Conservation (phyloP, 2,329 filamentous ascomycete species). For the Colletotrichum karsti region DNA sequence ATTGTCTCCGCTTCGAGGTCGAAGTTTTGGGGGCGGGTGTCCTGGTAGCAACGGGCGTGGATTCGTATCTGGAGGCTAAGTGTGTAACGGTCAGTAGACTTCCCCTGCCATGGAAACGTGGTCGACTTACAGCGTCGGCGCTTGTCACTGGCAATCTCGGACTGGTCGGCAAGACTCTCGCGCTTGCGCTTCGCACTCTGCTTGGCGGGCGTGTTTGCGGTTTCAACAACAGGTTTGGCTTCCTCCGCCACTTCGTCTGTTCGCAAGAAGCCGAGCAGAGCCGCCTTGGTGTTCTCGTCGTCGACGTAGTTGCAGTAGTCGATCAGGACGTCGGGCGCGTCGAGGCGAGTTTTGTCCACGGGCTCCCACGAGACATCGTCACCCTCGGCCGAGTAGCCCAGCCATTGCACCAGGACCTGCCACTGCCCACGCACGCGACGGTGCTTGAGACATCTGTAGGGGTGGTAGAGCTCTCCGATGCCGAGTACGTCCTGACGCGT, state of each 20-base stretch:
- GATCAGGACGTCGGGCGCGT: slow-evolving; percentile 11
- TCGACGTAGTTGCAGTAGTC: slow-evolving; percentile 15
- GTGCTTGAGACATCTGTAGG: slow-evolving; percentile 14
- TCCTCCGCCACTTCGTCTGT: neutral
- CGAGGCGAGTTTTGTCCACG: slow-evolving; percentile 7
- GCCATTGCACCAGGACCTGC: slow-evolving; percentile 23
- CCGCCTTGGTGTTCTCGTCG: slow-evolving; percentile 8
- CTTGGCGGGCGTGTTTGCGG: neutral
- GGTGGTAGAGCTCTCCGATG: slow-evolving; percentile 23
- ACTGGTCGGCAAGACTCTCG: slow-evolving; percentile 11
- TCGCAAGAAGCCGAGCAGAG: slow-evolving; percentile 3
- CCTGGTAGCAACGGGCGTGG: neutral
- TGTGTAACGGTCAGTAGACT: neutral
- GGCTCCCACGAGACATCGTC: slow-evolving; percentile 25
- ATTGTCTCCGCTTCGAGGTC: slow-evolving; percentile 1
- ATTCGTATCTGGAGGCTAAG: slow-evolving; percentile 21
- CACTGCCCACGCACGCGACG: slow-evolving; percentile 24
- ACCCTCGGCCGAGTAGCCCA: slow-evolving; percentile 14
- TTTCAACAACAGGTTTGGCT: neutral
- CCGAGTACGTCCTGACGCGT: slow-evolving; percentile 21
- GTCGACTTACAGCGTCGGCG: slow-evolving; percentile 13
- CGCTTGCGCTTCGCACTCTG: slow-evolving; percentile 12
- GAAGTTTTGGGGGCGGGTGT: neutral
- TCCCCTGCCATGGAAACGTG: neutral
- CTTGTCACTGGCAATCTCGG: neutral